Conservation (phyloP, 2,329 filamentous ascomycete genomes). For the Verticillium klebahnii region DNA sequence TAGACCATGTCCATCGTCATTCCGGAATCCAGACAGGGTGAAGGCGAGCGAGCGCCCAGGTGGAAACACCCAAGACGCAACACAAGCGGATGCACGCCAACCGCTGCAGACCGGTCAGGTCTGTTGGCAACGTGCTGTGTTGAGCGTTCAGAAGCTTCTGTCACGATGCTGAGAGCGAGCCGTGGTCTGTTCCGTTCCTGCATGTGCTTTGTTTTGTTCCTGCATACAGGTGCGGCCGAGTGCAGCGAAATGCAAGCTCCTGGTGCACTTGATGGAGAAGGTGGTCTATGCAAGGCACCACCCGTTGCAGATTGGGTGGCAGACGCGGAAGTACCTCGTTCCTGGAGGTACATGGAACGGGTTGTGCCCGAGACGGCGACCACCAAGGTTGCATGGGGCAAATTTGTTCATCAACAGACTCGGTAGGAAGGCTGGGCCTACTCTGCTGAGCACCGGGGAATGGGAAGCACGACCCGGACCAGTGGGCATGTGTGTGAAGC, state of each 20-base stretch:
- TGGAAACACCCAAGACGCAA: background rate
- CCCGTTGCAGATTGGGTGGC: background rate
- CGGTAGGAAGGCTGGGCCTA: constrained; percentile 1
- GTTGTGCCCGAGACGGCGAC: background rate
- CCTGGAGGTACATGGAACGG: constrained; percentile 4
- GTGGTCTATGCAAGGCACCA: constrained; percentile 9
- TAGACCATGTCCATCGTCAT: background rate
- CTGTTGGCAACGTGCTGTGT: background rate
- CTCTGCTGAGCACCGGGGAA: constrained; percentile 4
- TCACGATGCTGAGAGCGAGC: constrained; percentile 1
- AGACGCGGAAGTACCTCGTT: constrained; percentile 4
- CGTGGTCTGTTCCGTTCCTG: constrained; percentile 11
- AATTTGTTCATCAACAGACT: constrained; percentile 10
- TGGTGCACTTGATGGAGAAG: constrained; percentile 2
- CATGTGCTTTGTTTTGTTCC: constrained; percentile 11
- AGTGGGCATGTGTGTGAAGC: background rate
- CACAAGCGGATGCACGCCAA: too few relatives aligned
- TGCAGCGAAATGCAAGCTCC: background rate
- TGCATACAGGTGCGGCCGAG: constrained; percentile 6
- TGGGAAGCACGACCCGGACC: constrained; percentile 6
- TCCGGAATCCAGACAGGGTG: background rate
- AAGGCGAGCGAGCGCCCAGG: background rate
- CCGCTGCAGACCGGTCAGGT: background rate
- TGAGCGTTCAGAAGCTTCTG: background rate
- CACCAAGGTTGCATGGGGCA: constrained; percentile 10